phyloP scores from a whole-genome alignment of 1,284 basidiomycete species.

The Pseudozyma tsukubaensis region DNA sequence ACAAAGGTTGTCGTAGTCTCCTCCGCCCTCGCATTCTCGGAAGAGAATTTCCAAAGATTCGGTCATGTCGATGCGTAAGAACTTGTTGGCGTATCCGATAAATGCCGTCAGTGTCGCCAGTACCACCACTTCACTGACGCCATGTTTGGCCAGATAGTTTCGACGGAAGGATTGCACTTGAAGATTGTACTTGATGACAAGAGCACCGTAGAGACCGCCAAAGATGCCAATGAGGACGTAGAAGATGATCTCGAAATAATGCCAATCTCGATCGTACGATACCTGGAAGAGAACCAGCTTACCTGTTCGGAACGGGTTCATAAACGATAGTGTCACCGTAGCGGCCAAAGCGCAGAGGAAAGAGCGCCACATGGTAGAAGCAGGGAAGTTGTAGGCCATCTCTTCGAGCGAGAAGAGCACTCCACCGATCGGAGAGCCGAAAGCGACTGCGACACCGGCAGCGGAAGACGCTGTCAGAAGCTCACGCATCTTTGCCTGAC shows the following conservation, averaged over 20 bases:
- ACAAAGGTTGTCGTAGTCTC: slow-evolving; percentile 91
- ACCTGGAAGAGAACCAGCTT: slow-evolving; percentile 98
- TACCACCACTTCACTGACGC: slow-evolving; percentile 86
- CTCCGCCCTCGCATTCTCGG: slow-evolving; percentile 93
- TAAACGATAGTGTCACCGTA: slow-evolving; percentile 94
- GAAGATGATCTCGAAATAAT: slow-evolving; percentile 97
- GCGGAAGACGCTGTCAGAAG: slow-evolving; percentile 94
- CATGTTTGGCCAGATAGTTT: slow-evolving; percentile 85
- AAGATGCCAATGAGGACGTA: slow-evolving; percentile 95
- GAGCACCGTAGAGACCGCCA: slow-evolving; percentile 95
- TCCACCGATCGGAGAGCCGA: slow-evolving; percentile 96
- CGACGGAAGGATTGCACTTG: slow-evolving; percentile 93
- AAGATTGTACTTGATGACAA: slow-evolving; percentile 96
- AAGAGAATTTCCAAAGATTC: slow-evolving; percentile 96
- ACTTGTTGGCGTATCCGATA: slow-evolving; percentile 93
- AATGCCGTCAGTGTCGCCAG: slow-evolving; percentile 89
- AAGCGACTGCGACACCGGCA: slow-evolving; percentile 95
- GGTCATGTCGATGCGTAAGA: slow-evolving; percentile 97
- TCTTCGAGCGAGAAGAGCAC: slow-evolving; percentile 83
- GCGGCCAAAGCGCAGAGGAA: slow-evolving; percentile 97
- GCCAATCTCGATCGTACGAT: slow-evolving; percentile 97
- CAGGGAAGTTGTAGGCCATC: slow-evolving; percentile 93
- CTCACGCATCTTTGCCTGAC: slow-evolving; percentile 95
- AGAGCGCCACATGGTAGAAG: slow-evolving; percentile 97
- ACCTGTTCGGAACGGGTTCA: slow-evolving; percentile 98